These are phyloP conservation scores for Sarocladium brachiariae DNA, from an alignment of 2,329 filamentous ascomycete species.

Conservation along the genomic window DNA sequence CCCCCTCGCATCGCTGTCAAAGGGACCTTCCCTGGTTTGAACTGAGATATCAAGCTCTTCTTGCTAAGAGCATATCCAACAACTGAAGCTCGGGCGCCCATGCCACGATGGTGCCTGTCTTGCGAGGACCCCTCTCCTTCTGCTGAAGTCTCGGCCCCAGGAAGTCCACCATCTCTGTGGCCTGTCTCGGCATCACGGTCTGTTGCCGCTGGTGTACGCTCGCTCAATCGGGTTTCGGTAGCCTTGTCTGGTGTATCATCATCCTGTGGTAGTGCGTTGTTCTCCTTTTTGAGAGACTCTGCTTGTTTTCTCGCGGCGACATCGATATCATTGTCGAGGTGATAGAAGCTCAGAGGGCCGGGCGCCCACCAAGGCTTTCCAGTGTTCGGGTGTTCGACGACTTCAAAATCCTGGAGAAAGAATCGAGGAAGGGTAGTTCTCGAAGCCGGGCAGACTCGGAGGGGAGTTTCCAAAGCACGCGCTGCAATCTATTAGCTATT, in stretches of 20 bases:
- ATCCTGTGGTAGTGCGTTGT: background rate
- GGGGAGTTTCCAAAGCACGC: constrained; percentile 51
- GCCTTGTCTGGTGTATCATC: background rate
- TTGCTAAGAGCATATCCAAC: constrained; percentile 6
- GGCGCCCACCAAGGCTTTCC: constrained; percentile 51
- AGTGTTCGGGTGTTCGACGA: constrained; percentile 48
- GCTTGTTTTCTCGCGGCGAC: constrained; percentile 8
- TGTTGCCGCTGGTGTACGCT: background rate
- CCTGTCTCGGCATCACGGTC: no score
- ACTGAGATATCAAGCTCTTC: constrained; percentile 11
- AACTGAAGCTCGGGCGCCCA: background rate
- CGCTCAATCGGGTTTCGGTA: background rate
- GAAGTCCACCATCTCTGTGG: no score
- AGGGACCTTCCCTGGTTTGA: constrained; percentile 3
- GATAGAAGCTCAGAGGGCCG: constrained; percentile 25
- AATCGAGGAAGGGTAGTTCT: constrained; percentile 44
- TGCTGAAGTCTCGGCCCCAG: no score
- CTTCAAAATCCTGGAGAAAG: constrained; percentile 57
- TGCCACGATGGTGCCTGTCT: background rate
- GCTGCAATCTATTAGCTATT: constrained; percentile 33
- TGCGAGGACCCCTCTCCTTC: background rate
- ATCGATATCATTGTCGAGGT: constrained; percentile 13
- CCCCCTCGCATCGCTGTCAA: constrained; percentile 20
- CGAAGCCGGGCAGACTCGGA: constrained; percentile 50
- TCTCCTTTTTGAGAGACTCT: background rate